Conservation (phyloP, 2,329 filamentous ascomycete species). For the Chaetomiaceae sp. region DNA sequence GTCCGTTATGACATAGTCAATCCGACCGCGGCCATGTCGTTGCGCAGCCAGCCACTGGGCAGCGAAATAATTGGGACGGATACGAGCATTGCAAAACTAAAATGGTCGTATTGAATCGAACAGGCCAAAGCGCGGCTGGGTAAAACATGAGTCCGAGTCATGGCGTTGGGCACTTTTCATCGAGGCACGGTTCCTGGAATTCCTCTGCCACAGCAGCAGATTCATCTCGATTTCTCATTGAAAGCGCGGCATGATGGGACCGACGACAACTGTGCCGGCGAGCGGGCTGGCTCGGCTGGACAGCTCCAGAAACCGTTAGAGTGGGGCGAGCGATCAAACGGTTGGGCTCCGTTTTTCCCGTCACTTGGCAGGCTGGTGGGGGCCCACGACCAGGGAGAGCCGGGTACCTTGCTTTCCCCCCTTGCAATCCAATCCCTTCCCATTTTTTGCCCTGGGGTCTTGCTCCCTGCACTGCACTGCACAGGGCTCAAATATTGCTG, state of each 20-base stretch:
- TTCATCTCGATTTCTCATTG: background rate
- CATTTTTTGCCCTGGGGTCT: slow-evolving; percentile 11
- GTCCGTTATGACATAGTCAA: slow-evolving; percentile 5
- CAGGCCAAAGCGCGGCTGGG: background rate
- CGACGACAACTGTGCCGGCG: background rate
- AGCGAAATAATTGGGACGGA: slow-evolving; percentile 10
- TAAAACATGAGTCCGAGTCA: background rate
- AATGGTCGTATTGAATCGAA: background rate
- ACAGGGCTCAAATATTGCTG: slow-evolving; percentile 20
- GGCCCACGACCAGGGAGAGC: slow-evolving; percentile 5
- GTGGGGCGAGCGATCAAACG: slow-evolving; percentile 4
- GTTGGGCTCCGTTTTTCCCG: background rate
- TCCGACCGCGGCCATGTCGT: background rate
- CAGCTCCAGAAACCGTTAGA: slow-evolving; percentile 14
- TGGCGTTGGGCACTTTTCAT: background rate
- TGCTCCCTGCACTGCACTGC: slow-evolving; percentile 12
- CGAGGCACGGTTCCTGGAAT: background rate
- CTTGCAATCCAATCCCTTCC: slow-evolving; percentile 15
- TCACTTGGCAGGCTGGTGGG: background rate
- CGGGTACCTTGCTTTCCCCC: slow-evolving; percentile 24
- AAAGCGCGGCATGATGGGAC: background rate
- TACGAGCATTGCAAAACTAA: slow-evolving; percentile 12
- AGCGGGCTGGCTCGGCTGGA: no score
- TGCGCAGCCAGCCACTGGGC: background rate
- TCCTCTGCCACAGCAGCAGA: background rate